Evolutionary conservation across 139 green algal species (phyloP), one percentile per base, ranked within the genome.

Genomic region (Spirogloea muscicola): DNA sequence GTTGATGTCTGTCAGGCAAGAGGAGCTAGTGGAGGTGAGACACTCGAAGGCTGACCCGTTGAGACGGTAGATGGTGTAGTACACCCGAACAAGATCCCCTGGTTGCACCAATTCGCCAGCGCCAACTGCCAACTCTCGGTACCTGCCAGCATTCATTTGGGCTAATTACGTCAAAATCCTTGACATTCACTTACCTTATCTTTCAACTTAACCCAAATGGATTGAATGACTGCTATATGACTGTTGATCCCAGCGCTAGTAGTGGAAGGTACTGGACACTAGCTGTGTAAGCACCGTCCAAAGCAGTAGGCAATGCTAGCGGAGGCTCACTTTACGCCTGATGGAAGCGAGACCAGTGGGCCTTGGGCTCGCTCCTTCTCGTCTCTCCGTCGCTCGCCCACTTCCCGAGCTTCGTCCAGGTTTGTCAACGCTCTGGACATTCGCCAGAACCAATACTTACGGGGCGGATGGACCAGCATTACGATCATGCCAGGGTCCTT

Each of bases 281-380:
- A 36, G 13, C 16, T 65, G 13, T 41, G 18, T 13, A 13, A 18
- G 57, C 13, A 65, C 46, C 21, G 46, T 31, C 21, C 46, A 31
- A 31, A 55, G 21, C 46, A 31, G 21, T 55, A 21, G 46, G 21
- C 46, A 21, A 55, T 21, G 46, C 6, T n/a, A n/a, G n/a, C n/a
- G n/a, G n/a, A n/a, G 40, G 36, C 57, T 73, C 37, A 76, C 68
- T 75, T 76, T 31, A 76, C 48, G 43, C 68, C 68, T 44, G 68
- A 76, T 75, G 68, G 68, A 52, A 76, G 58, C 42, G 52, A 74
- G 7, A 76, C 57, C 3, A 76, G 74, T 6, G 68, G 68, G 10
- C 68, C 68, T 44, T 74, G 55, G 3, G 41, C 68, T 3, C 68
- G 55, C 33, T 76, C 68, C 48, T 75, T 76, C 58, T 76, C 68